Evolutionary conservation across 1,284 basidiomycete species (phyloP).

Genomic region (Ustilago vetiveriae): DNA sequence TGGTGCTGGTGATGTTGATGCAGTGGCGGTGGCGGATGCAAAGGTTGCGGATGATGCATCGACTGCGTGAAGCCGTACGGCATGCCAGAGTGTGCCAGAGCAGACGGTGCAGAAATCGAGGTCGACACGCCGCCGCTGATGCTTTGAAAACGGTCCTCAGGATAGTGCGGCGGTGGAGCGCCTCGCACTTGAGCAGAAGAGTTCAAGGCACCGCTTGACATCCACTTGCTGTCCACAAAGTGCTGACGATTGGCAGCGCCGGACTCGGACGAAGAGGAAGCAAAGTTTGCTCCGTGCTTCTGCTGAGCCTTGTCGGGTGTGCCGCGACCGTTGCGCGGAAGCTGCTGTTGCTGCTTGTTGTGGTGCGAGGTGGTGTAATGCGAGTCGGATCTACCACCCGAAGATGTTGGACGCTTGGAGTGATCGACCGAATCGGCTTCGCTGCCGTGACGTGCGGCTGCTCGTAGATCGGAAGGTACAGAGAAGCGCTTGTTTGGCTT

Average conservation of each 20-base stretch:
- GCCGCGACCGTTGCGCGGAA: slow-evolving; percentile 20
- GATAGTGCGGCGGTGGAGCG: slow-evolving; percentile 14
- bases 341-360: slow-evolving; percentile 5
- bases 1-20: slow-evolving; percentile 26
- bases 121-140: slow-evolving; percentile 19
- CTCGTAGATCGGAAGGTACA: slow-evolving; percentile 41
- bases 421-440: slow-evolving; percentile 21
- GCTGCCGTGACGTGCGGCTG: slow-evolving; percentile 20
- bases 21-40: slow-evolving; percentile 10
- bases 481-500: slow-evolving; percentile 55
- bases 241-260: slow-evolving; percentile 12
- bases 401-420: slow-evolving; percentile 18
- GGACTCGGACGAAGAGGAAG: slow-evolving; percentile 12
- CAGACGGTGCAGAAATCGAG: slow-evolving; percentile 41
- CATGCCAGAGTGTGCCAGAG: slow-evolving; percentile 26
- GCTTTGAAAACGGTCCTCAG: slow-evolving; percentile 34
- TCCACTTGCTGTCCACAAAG: slow-evolving; percentile 20
- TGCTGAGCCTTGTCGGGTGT: slow-evolving; percentile 24
- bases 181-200: slow-evolving; percentile 7
- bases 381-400: slow-evolving; percentile 20
- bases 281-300: no score
- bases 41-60: slow-evolving; percentile 17
- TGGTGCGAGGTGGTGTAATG: slow-evolving; percentile 9
- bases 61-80: slow-evolving; percentile 19
- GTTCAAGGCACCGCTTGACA: slow-evolving; percentile 13